Base-by-base conservation (phyloP, 129 eudicot species). In the Tagetes erecta region DNA sequence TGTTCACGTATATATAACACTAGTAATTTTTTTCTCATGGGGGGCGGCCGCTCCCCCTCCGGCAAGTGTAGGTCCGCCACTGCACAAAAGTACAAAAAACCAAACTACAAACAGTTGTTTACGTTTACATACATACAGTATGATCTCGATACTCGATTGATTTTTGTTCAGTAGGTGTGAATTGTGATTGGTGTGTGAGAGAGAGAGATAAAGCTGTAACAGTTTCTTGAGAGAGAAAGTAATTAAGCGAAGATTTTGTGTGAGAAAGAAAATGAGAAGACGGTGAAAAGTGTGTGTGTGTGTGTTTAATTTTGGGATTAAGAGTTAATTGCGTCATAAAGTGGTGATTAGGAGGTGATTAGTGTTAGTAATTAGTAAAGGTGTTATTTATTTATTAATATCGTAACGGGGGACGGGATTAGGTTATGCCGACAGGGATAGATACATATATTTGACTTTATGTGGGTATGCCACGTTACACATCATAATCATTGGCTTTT, bases 161-260 rank as follows among this genome's bases (percentile, higher is more conserved):
- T 44, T 8, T 8, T 6, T 44, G 33, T 64, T 70, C 40, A 33
- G 71, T 60, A 35, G 12, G 70, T 64, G 76, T 60, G 52, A 36
- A 10, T 59, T 77, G 75, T 77, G 49, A 77, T 70, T 70, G 62
- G 81, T 78, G 77, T 64, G 82, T 70, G 77, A 70, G 73, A 72
- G 37, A 39, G 50, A 64, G 44, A 39, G 68, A 8, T 37, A 50
- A 50, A 27, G 5, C 9, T 35, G n/a, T 34, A 46, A 77, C 81
- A 47, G 81, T 69, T 77, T 78, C 40, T 33, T 63, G 71, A 70
- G 74, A 68, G 67, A 52, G 73, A 76, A 27, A 39, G 64, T 70
- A 58, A 47, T 77, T 45, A 67, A 67, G 80, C 68, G 60, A 68
- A 68, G 75, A 57, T 60, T 78, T 62, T 60, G 76, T 37, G 49